phyloP scores from a whole-genome alignment of 2,329 filamentous ascomycete genomes.

The Helicocarpus griseus region DNA sequence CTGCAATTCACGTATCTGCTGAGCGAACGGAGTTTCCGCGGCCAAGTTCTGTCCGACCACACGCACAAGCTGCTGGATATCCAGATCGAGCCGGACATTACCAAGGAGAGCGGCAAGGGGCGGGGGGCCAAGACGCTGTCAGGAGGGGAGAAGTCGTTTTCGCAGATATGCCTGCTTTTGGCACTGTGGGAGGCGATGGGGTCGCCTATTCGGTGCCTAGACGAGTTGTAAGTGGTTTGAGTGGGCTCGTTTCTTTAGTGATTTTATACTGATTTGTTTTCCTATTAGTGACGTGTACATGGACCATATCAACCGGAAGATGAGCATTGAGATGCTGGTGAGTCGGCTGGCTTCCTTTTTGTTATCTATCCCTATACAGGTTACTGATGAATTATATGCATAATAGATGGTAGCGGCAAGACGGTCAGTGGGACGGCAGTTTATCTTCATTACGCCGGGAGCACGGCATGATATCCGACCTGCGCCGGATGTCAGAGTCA shows the following conservation, averaged over 20 bases:
- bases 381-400: conserved; percentile 22
- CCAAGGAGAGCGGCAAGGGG: conserved; percentile 57
- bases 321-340: conserved; percentile 89
- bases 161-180: conserved; percentile 85
- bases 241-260: not conserved
- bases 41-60: conserved; percentile 71
- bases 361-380: not conserved
- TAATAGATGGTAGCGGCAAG: conserved; percentile 69
- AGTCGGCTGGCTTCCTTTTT: conserved; percentile 26
- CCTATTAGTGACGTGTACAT: conserved; percentile 75
- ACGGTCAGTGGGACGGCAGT: conserved; percentile 80
- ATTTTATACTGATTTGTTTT: conserved; percentile 12
- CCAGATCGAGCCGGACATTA: conserved; percentile 60
- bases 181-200: conserved; percentile 98
- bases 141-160: conserved; percentile 95
- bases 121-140: conserved; percentile 86
- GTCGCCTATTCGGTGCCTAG: conserved; percentile 83
- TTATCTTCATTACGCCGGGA: conserved; percentile 92
- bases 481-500: conserved; percentile 35
- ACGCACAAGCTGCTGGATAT: conserved; percentile 63
- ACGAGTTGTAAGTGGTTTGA: conserved; percentile 61
- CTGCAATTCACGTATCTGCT: conserved; percentile 82
- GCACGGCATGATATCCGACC: conserved; percentile 51
- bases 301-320: conserved; percentile 90
- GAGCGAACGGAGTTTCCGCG: conserved; percentile 80